Conservation (phyloP, 768 basidiomycete genomes). For the Trametes elegans region DNA sequence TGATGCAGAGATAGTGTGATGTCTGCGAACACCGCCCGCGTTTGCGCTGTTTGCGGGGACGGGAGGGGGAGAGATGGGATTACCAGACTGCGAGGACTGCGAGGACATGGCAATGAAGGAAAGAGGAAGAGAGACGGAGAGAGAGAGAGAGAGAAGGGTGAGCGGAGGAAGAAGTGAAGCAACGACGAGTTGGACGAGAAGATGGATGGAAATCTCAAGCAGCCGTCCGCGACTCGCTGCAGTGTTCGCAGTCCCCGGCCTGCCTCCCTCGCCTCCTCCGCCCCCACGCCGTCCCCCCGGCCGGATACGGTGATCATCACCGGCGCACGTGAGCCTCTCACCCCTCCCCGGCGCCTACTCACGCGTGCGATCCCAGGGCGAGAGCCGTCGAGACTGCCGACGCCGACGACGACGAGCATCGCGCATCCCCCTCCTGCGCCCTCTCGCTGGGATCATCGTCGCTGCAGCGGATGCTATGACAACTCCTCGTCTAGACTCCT, state of each 20-base stretch:
- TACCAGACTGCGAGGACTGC: constrained; percentile 37
- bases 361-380: neutral
- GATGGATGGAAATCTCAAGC: neutral
- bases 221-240: neutral
- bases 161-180: constrained; percentile 7
- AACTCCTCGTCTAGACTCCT: neutral
- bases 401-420: too few species aligned
- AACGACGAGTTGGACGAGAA: constrained; percentile 18
- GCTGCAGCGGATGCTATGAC: neutral
- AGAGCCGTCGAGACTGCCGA: constrained; percentile 14
- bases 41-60: constrained; percentile 35
- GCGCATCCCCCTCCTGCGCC: neutral
- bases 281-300: constrained; percentile 2
- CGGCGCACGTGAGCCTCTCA: neutral
- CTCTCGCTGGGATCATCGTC: neutral
- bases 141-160: neutral
- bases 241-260: constrained; percentile 14
- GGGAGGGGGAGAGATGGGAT: constrained; percentile 43
- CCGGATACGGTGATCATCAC: constrained; percentile 4
- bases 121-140: constrained; percentile 13
- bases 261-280: neutral
- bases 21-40: constrained; percentile 61
- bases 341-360: neutral
- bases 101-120: constrained; percentile 34
- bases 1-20: constrained; percentile 80